These are phyloP conservation scores for Cubamyces lactineus DNA, from an alignment of 768 basidiomycete genomes.

Conservation along the genomic window DNA sequence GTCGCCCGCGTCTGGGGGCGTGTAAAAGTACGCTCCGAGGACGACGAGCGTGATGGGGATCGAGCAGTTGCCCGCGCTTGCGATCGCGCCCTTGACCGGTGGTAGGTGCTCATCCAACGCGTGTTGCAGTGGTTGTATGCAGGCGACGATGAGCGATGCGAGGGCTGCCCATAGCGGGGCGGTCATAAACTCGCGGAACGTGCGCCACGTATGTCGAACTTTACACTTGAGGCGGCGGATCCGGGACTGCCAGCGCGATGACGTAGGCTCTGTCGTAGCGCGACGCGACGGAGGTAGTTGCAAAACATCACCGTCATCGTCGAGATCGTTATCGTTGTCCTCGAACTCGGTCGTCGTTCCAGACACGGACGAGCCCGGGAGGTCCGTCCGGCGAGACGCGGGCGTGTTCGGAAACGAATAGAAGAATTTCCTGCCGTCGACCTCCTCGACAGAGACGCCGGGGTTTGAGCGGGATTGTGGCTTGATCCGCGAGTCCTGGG, in stretches of 20 bases:
- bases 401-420: conserved; percentile 70
- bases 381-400: conserved; percentile 1
- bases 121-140: conserved; percentile 75
- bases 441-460: conserved; percentile 24
- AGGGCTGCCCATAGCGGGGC: conserved; percentile 84
- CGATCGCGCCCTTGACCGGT: conserved; percentile 70
- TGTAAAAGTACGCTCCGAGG: conserved; percentile 90
- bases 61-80: conserved; percentile 71
- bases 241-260: conserved; percentile 31
- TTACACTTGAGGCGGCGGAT: conserved; percentile 33
- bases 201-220: conserved; percentile 38
- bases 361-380: conserved; percentile 21
- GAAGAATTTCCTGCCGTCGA: conserved; percentile 45
- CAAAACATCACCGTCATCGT: conserved; percentile 28
- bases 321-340: conserved; percentile 28
- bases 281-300: conserved; percentile 23
- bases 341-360: conserved; percentile 27
- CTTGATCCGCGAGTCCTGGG: conserved; percentile 18
- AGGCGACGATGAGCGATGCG: conserved; percentile 74
- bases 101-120: conserved; percentile 63
- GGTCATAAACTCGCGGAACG: conserved; percentile 79
- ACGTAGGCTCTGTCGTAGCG: conserved; percentile 25
- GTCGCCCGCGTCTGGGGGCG: conserved; percentile 36
- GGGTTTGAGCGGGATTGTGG: conserved; percentile 16
- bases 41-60: conserved; percentile 91